These are phyloP conservation scores for Bifiguratus adelaidae DNA, from an alignment of 192 early-diverging fungal species.

Conservation along the genomic window DNA sequence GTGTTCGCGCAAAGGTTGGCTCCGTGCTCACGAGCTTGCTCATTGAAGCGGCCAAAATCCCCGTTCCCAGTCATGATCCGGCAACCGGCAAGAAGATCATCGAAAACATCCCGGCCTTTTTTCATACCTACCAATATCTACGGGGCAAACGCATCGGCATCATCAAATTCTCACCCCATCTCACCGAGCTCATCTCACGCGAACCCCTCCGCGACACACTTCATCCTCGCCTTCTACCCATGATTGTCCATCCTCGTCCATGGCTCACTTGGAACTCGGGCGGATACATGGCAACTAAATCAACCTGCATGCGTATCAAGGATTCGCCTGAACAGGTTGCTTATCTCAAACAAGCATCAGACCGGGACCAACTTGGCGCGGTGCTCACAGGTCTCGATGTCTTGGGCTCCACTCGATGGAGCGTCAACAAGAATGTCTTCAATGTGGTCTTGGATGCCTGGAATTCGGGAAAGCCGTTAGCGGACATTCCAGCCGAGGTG, in stretches of 20 bases:
- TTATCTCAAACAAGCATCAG: constrained; percentile 72
- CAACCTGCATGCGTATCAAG: constrained; percentile 67
- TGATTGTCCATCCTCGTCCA: constrained; percentile 85
- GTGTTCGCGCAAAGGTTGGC: constrained; percentile 30
- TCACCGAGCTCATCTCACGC: constrained; percentile 56
- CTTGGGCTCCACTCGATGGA: constrained; percentile 80
- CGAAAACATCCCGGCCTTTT: constrained; percentile 69
- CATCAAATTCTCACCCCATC: constrained; percentile 51
- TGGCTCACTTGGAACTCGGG: constrained; percentile 83
- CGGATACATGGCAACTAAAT: constrained; percentile 70
- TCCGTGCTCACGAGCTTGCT: constrained; percentile 45
- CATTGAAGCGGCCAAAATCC: constrained; percentile 61
- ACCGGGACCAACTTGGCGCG: constrained; percentile 51
- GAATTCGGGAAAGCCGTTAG: constrained; percentile 72
- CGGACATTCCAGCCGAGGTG: constrained; percentile 56
- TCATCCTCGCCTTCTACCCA: constrained; percentile 76
- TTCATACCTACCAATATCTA: constrained; percentile 49
- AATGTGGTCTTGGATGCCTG: constrained; percentile 74
- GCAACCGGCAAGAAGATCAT: constrained; percentile 39
- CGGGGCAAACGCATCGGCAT: constrained; percentile 64
- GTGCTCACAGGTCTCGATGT: constrained; percentile 77
- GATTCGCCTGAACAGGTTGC: constrained; percentile 58
- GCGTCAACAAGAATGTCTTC: constrained; percentile 75
- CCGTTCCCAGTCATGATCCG: constrained; percentile 42
- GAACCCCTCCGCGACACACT: constrained; percentile 46